Percentiles rank a stretch among this genome's conserved stretches.
These are phyloP conservation scores for Termitomyces sp. DNA, from an alignment of 768 basidiomycete species.

Conservation along the genomic window DNA sequence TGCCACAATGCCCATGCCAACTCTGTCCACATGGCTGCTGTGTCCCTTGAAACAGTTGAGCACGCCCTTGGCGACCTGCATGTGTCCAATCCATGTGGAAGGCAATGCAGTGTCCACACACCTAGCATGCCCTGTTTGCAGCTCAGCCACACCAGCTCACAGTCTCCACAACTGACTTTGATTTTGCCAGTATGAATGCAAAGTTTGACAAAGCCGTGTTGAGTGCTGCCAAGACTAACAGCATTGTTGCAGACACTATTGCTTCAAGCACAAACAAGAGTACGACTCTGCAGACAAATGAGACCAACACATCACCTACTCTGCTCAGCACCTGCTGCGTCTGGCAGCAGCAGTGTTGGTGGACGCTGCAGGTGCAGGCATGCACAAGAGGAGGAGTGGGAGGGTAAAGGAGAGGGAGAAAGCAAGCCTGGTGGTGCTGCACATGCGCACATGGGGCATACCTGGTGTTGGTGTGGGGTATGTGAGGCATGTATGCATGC, in stretches of 20 bases:
- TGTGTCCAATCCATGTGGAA: conserved; percentile 23
- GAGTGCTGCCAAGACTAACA: neutral
- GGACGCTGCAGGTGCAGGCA: conserved; percentile 11
- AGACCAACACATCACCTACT: no score
- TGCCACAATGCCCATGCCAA: conserved; percentile 29
- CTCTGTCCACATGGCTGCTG: conserved; percentile 66
- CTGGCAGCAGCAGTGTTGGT: no score
- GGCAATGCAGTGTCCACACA: conserved; percentile 13
- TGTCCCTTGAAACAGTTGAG: conserved; percentile 63
- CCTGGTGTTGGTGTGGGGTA: conserved; percentile 13
- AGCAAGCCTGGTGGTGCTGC: conserved; percentile 70
- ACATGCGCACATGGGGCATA: no score
- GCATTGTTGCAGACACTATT: no score
- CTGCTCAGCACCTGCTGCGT: conserved; percentile 2
- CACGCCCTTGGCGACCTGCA: conserved; percentile 49
- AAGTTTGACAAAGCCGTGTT: conserved; percentile 74
- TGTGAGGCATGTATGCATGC: no score
- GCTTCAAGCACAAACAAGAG: no score
- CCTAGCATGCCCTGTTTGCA: neutral
- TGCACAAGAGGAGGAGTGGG: conserved; percentile 40
- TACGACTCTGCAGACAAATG: no score
- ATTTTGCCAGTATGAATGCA: conserved; percentile 73
- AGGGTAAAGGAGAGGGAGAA: conserved; percentile 80
- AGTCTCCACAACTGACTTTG: conserved; percentile 76
- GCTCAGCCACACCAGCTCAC: conserved; percentile 29